Conservation (phyloP, 139 green algal species). For the Volvox africanus region DNA sequence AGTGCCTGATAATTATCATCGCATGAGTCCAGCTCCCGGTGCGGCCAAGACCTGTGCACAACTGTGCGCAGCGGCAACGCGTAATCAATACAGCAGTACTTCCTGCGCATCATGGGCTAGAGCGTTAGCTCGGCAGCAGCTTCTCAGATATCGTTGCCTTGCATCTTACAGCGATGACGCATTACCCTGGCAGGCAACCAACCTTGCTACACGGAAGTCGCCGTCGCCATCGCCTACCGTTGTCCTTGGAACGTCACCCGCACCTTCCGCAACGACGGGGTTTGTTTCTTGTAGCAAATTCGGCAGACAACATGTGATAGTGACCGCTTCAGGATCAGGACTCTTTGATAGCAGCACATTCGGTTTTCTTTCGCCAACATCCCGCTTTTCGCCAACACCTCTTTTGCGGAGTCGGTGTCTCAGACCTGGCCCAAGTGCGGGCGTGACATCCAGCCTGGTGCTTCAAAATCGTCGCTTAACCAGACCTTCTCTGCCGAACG, state of each 20-base stretch:
- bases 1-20: neutral
- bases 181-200: neutral
- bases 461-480: neutral
- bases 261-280: neutral
- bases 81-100: neutral
- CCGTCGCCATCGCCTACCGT: neutral
- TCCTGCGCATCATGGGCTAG: neutral
- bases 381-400: neutral
- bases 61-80: neutral
- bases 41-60: neutral
- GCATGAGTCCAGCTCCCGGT: conserved; percentile 2
- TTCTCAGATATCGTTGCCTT: neutral
- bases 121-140: neutral
- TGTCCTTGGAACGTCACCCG: neutral
- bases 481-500: neutral
- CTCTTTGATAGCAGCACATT: neutral
- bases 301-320: neutral
- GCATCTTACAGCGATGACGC: neutral
- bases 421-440: neutral
- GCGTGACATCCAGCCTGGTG: neutral
- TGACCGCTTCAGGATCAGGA: neutral
- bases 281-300: too few relatives aligned
- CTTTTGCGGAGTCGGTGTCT: neutral
- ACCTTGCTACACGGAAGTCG: neutral
- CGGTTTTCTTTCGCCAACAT: neutral